phyloP scores from a whole-genome alignment of 2,329 filamentous ascomycete genomes.

The Pseudogymnoascus sp. region DNA sequence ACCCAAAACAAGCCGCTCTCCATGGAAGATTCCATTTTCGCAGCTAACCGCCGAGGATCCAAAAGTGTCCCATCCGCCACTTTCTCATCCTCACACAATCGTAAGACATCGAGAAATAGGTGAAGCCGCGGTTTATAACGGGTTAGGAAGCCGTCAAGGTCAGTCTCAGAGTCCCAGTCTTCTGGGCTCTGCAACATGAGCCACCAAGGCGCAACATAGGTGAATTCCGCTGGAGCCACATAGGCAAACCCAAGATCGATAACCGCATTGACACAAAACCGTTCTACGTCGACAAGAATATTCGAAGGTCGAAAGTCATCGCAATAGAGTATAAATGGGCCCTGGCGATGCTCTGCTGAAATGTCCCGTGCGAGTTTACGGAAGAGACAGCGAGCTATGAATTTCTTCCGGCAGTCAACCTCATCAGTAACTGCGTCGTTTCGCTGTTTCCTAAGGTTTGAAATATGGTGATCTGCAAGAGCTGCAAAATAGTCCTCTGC shows the following conservation, averaged over 20 bases:
- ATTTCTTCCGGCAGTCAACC: slow-evolving; percentile 26
- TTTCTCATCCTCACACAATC: slow-evolving; percentile 9
- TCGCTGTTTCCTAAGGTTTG: slow-evolving; percentile 31
- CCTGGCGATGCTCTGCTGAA: slow-evolving; percentile 10
- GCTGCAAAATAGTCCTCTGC: slow-evolving; percentile 32
- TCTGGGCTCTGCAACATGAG: slow-evolving; percentile 16
- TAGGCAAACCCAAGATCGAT: slow-evolving; percentile 18
- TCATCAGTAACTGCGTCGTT: slow-evolving; percentile 31
- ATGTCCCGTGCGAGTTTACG: slow-evolving; percentile 20
- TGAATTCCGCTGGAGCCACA: slow-evolving; percentile 15
- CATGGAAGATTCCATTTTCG: slow-evolving; percentile 17
- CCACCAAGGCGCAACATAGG: slow-evolving; percentile 17
- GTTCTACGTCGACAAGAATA: slow-evolving; percentile 12
- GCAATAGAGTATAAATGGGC: slow-evolving; percentile 15
- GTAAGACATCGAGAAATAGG: slow-evolving; percentile 6
- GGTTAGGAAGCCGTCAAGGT: neutral
- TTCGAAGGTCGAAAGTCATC: slow-evolving; percentile 18
- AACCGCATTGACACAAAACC: slow-evolving; percentile 11
- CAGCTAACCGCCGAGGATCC: slow-evolving; percentile 12
- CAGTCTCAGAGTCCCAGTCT: slow-evolving; percentile 11
- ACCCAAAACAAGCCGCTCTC: slow-evolving; percentile 18
- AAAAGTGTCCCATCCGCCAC: neutral
- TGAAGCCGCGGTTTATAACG: slow-evolving; percentile 6
- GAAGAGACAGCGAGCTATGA: slow-evolving; percentile 29
- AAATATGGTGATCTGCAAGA: slow-evolving; percentile 35